Base-by-base conservation (phyloP, 2,329 filamentous ascomycete genomes). In the Chaetomium sp. region DNA sequence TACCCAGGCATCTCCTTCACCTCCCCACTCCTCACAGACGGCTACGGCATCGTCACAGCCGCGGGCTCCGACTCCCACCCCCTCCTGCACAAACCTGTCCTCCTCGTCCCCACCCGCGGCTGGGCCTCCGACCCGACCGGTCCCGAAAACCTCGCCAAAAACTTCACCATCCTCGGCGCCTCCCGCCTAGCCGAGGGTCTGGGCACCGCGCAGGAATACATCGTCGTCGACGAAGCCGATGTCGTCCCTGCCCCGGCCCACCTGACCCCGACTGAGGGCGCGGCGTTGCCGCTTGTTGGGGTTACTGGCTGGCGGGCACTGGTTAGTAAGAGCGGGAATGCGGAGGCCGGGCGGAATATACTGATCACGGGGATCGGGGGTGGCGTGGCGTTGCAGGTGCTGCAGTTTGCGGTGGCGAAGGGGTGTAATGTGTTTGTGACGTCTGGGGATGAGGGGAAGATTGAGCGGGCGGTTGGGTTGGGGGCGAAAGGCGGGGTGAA, bases 351-450 rank as follows among this genome's bases (percentile, higher is more conserved):
- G 2, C 74, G 81, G 59, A 95, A 95, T 67, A 77, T 97, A 4
- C 75, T 97, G 36, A 74, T 97, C 43, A 96, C 92, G 4, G 92
- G 92, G 0, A 95, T 97, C 70, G 92, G 92, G 0, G 92, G 92
- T 38, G 92, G 92, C 44, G 92, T 96, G 1, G 92, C 92, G 37
- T 74, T 96, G 54, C 86, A 89, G 75, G 87, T 81, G 5, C 74
- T 96, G 63, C 79, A 89, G 69, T 95, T 95, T 71, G 91, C 83
- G 9, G 83, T 86, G 10, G 89, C 82, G 8, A 73, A 83, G 61
- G 88, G 90, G 40, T 82, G 86, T 64, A 83, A 85, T 68, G 87
- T 92, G n/a, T 95, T 79, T 67, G 90, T 96, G 54, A 92, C 86
- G 1, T 89, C 85, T 54, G 85, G 88, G 7, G 85, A 83, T 60